Base-by-base conservation (phyloP, 106 monocot species). In the Dioscorea dumetorum region DNA sequence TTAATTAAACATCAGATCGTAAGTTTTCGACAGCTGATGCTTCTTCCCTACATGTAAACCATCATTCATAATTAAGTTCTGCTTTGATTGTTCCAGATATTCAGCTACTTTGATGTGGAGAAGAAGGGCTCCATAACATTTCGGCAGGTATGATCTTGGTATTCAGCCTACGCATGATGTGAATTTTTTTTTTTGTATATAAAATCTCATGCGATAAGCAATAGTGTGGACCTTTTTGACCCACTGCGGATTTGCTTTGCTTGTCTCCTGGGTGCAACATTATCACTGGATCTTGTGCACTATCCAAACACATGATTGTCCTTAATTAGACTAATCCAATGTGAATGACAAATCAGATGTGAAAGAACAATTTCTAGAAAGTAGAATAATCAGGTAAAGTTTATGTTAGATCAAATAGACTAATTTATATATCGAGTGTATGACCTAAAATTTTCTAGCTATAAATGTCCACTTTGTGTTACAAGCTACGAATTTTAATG, bases 51-150 rank as follows among this genome's bases (percentile, higher is more conserved):
- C 41, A 13, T 64, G 12, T 1, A 28, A 28, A 1, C 28, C 3
- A 28, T 28, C 28, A 15, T 35, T 32, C 33, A 64, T 33, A 34
- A 32, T 71, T 48, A 28, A 22, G 49, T 48, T 48, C 12, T 57
- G 16, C 15, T 31, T 73, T 1, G 22, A 57, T 69, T 22, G 24
- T 74, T 61, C 13, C 82, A 97, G 97, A 85, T 89, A 76, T 97
- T 97, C 76, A 16, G 58, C 41, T 97, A 84, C 66, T 72, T 97
- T 17, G 97, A 97, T 72, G 66, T 82, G 75, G 89, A 89, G 68
- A 80, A 78, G 70, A 84, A 72, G 72, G 82, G 87, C 49, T 89
- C 82, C 2, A 84, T 92, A 60, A 86, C 88, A 70, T 97, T 97
- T 79, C 83, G 86, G 34, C 89, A 97, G 97, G 97, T 97, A 62